Conservation (phyloP, 129 eudicot genomes). For the Tanacetum coccineum region DNA sequence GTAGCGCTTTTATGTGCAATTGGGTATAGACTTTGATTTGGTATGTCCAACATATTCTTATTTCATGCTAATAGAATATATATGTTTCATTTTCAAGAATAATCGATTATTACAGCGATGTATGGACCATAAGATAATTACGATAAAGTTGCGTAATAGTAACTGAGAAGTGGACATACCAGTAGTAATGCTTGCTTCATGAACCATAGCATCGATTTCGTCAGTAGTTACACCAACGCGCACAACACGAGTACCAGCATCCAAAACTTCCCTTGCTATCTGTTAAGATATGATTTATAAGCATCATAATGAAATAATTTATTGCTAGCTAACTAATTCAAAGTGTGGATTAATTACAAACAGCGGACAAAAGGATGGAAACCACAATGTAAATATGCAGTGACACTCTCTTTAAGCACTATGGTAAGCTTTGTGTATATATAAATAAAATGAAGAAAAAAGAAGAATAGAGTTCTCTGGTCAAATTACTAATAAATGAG, state of each 20-base stretch:
- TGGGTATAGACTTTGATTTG: background rate
- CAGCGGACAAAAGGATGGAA: background rate
- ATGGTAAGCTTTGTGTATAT: slow-evolving; percentile 15
- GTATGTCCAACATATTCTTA: no score
- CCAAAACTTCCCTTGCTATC: no score
- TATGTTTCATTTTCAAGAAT: background rate
- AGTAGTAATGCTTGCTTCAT: no score
- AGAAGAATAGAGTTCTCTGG: background rate
- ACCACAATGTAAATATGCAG: background rate
- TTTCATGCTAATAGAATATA: background rate
- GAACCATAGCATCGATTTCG: no score
- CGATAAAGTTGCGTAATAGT: background rate
- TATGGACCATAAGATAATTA: background rate
- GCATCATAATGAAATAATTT: background rate
- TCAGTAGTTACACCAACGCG: no score
- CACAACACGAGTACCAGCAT: no score
- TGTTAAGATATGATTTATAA: slow-evolving; percentile 8
- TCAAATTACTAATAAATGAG: background rate
- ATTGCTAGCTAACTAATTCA: background rate
- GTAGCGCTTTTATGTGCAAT: slow-evolving; percentile 1
- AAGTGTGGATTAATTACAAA: background rate
- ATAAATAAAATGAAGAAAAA: slow-evolving; percentile 4
- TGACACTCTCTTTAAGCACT: background rate
- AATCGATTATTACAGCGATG: background rate
- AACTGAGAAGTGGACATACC: no score